Percentiles rank a stretch among this genome's conserved stretches.
phyloP scores from a whole-genome alignment of 352 stramenopile species.

The Phytopythium cucurbitacearum region DNA sequence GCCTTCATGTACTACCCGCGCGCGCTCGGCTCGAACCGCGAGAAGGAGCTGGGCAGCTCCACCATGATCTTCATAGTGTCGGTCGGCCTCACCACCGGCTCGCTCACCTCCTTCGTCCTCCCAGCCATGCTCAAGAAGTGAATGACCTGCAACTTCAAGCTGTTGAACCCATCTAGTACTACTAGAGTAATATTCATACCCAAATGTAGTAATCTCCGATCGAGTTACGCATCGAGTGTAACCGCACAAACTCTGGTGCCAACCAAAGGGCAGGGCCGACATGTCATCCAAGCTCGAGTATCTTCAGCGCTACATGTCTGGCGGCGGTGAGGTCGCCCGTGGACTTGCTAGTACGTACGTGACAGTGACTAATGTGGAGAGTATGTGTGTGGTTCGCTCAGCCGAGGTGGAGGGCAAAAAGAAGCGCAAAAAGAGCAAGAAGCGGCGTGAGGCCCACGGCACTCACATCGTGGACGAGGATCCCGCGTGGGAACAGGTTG shows the following conservation, averaged over 20 bases:
- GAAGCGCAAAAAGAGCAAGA: slow-evolving; percentile 60
- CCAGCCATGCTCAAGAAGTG: slow-evolving; percentile 72
- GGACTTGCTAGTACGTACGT: background rate
- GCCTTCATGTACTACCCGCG: slow-evolving; percentile 78
- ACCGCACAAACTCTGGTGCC: background rate
- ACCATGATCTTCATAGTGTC: slow-evolving; percentile 85
- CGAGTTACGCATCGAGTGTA: background rate
- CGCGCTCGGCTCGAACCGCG: slow-evolving; percentile 40
- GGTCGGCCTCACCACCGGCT: slow-evolving; percentile 60
- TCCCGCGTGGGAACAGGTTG: slow-evolving; percentile 46
- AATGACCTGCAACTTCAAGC: slow-evolving; percentile 4
- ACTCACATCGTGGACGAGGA: slow-evolving; percentile 58
- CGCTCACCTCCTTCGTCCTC: slow-evolving; percentile 74
- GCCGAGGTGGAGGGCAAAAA: slow-evolving; percentile 36
- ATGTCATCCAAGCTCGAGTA: slow-evolving; percentile 78
- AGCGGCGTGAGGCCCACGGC: slow-evolving; percentile 8
- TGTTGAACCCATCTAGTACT: background rate
- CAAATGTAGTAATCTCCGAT: slow-evolving; percentile 2
- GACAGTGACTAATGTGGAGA: background rate
- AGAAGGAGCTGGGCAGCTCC: slow-evolving; percentile 70
- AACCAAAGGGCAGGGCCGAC: background rate
- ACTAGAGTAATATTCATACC: background rate
- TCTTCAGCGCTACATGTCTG: slow-evolving; percentile 71
- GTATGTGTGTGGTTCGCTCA: slow-evolving; percentile 1
- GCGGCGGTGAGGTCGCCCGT: slow-evolving; percentile 16